A percentile compares a stretch with the other conserved stretches of the same genome.
phyloP scores from a whole-genome alignment of 1,139 yeast genomes.

The Hanseniaspora uvarum region DNA sequence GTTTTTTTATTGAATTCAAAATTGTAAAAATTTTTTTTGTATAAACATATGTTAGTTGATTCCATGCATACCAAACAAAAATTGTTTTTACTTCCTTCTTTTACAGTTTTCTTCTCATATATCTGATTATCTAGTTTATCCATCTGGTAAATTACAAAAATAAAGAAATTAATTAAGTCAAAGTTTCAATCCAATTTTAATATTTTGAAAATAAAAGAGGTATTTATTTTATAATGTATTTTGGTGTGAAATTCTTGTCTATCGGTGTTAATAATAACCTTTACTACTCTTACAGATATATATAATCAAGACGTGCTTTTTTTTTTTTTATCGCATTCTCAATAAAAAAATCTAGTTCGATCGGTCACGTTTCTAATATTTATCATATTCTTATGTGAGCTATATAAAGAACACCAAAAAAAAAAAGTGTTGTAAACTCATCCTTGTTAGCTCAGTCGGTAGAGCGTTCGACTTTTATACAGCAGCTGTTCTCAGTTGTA shows the following conservation, averaged over 20 bases:
- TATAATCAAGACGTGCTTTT: no score
- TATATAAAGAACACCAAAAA: background rate
- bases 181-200: no score
- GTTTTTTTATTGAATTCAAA: background rate
- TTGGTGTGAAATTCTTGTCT: no score
- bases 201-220: no score
- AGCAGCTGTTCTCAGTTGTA: slow-evolving; percentile 14
- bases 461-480: slow-evolving; percentile 33
- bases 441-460: slow-evolving; percentile 34
- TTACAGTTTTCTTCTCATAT: slow-evolving; percentile 7
- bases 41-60: slow-evolving; percentile 6
- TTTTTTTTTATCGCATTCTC: no score
- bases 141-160: background rate
- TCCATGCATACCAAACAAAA: slow-evolving; percentile 7
- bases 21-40: slow-evolving; percentile 3
- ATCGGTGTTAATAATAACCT: no score
- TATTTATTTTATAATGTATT: no score
- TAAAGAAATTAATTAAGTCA: background rate
- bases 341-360: no score
- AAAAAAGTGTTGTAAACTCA: slow-evolving; percentile 24
- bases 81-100: background rate
- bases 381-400: no score
- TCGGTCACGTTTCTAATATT: no score
- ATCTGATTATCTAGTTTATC: slow-evolving; percentile 1
- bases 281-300: no score